Evolutionary conservation across 306 rosid genomes (phyloP).

Genomic region (Glycine soja): DNA sequence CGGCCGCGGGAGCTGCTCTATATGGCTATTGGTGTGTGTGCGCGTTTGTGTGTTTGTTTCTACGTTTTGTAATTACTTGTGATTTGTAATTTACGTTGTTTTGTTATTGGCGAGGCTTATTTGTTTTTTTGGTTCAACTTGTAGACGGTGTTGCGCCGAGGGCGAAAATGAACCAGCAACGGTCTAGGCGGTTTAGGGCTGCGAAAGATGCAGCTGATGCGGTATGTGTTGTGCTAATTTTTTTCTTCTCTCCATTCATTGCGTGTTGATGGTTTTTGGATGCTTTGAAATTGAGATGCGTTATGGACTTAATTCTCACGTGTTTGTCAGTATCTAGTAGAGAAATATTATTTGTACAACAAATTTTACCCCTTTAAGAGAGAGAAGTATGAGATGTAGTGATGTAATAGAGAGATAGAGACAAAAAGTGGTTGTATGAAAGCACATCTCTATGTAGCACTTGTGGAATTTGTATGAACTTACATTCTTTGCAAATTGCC

Average conservation of each 20-base stretch:
- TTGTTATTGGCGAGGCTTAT: constrained; percentile 39
- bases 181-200: constrained; percentile 94
- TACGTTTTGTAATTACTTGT: background rate
- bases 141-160: constrained; percentile 99
- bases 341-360: background rate
- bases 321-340: background rate
- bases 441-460: background rate
- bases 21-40: constrained; percentile 93
- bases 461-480: background rate
- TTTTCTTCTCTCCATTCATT: constrained; percentile 13
- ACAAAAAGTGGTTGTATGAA: background rate
- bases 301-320: background rate
- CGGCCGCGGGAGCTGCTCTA: constrained; percentile 92
- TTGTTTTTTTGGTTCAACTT: constrained; percentile 21
- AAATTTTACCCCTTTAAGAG: background rate
- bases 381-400: too few relatives aligned
- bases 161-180: constrained; percentile 99
- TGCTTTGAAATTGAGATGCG: background rate
- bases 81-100: background rate
- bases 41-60: constrained; percentile 40
- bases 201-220: constrained; percentile 95
- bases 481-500: background rate
- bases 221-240: constrained; percentile 61
- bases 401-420: background rate
- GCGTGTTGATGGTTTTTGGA: constrained; percentile 33